phyloP scores from a whole-genome alignment of 768 basidiomycete genomes.

The Tylopilus vinaceipallidus region DNA sequence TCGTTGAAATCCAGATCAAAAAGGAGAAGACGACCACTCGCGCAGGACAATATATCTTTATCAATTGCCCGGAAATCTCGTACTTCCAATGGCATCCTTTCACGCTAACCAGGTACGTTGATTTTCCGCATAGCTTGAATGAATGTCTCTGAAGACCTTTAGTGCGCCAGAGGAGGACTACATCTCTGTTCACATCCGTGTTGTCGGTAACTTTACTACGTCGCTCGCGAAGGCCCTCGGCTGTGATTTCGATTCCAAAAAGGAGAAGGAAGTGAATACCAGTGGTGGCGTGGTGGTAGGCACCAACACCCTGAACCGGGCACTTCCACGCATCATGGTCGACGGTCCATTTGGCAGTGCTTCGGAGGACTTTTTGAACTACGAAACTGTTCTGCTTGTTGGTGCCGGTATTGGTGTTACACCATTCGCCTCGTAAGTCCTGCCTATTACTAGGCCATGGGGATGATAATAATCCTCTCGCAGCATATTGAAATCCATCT shows the following conservation, averaged over 20 bases:
- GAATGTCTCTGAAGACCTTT: neutral
- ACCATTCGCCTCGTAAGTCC: constrained; percentile 86
- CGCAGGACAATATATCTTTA: constrained; percentile 92
- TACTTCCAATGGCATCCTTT: constrained; percentile 99
- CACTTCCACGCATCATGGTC: constrained; percentile 90
- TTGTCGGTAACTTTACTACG: constrained; percentile 89
- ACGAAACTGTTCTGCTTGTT: constrained; percentile 84
- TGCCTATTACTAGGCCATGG: neutral
- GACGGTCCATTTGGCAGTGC: constrained; percentile 95
- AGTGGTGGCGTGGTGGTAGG: constrained; percentile 61
- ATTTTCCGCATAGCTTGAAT: neutral
- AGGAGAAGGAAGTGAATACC: constrained; percentile 42
- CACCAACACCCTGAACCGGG: constrained; percentile 55
- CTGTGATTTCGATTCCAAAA: constrained; percentile 68
- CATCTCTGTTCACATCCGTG: constrained; percentile 89
- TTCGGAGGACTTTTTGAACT: constrained; percentile 88
- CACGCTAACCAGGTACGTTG: constrained; percentile 76
- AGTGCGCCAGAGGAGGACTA: constrained; percentile 96
- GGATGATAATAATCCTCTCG: constrained; percentile 3
- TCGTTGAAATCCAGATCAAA: constrained; percentile 96
- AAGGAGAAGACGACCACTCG: constrained; percentile 84
- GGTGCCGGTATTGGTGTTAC: constrained; percentile 97
- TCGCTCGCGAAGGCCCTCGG: constrained; percentile 80
- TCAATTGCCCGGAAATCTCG: constrained; percentile 86
- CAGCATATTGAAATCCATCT: constrained; percentile 85